Evolutionary conservation across 495 filamentous ascomycete species (phyloP).

Genomic region (Neurospora sp.): DNA sequence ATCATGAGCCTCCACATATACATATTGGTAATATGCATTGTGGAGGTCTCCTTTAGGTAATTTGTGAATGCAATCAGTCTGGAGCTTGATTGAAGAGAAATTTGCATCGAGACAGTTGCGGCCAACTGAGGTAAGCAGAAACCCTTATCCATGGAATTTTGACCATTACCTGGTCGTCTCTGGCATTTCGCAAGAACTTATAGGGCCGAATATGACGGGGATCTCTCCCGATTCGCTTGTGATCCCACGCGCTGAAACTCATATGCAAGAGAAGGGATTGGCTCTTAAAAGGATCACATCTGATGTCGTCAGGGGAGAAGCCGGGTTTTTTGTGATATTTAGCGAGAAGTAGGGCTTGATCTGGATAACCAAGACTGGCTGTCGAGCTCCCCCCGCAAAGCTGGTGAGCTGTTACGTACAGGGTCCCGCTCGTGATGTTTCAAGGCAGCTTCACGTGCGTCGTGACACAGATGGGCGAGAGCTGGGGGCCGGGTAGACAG

Average conservation of each 20-base stretch:
- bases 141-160: neutral
- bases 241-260: neutral
- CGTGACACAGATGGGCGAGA: neutral
- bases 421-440: neutral
- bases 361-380: neutral
- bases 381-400: neutral
- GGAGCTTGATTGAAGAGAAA: neutral
- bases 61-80: neutral
- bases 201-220: neutral
- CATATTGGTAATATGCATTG: neutral
- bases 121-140: neutral
- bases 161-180: neutral
- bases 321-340: neutral
- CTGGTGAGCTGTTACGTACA: neutral
- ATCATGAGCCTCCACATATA: neutral
- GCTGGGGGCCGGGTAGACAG: neutral
- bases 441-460: neutral
- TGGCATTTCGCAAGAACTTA: neutral
- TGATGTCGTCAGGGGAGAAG: neutral
- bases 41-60: neutral
- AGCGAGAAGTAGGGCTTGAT: neutral
- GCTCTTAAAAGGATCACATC: neutral
- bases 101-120: neutral
- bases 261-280: neutral
- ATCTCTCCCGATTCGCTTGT: neutral